Evolutionary conservation across 75 land plant species (phyloP).

Genomic region (Sequoiadendron giganteum): DNA sequence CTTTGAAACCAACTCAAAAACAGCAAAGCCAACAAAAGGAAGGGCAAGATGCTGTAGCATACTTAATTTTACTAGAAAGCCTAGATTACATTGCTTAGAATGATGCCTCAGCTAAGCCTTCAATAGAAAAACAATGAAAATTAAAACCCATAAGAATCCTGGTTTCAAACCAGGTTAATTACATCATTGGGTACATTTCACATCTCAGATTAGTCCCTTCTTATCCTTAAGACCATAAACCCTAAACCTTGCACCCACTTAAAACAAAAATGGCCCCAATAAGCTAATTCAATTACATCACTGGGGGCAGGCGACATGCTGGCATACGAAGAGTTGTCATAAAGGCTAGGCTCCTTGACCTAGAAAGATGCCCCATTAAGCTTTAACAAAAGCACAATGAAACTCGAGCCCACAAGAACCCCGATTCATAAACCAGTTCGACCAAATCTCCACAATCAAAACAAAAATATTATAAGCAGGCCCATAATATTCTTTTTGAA

Average conservation of each 20-base stretch:
- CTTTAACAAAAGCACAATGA: neutral
- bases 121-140: neutral
- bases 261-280: too few relatives aligned
- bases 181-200: neutral
- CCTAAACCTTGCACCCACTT: neutral
- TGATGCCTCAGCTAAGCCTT: neutral
- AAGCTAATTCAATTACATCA: too few relatives aligned
- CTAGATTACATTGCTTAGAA: neutral
- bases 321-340: neutral
- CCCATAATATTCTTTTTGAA: too few relatives aligned
- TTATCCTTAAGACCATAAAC: neutral
- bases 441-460: neutral
- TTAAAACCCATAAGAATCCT: neutral
- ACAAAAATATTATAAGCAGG: too few relatives aligned
- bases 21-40: neutral
- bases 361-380: neutral
- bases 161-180: neutral
- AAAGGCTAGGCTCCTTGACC: neutral
- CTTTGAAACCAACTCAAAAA: neutral
- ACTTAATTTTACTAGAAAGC: neutral
- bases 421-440: neutral
- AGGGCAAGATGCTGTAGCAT: neutral
- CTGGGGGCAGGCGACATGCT: neutral
- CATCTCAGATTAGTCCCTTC: neutral
- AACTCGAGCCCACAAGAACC: neutral